These are phyloP conservation scores for Rhodomyrtus tomentosa DNA, from an alignment of 345 rosid species.

Conservation along the genomic window DNA sequence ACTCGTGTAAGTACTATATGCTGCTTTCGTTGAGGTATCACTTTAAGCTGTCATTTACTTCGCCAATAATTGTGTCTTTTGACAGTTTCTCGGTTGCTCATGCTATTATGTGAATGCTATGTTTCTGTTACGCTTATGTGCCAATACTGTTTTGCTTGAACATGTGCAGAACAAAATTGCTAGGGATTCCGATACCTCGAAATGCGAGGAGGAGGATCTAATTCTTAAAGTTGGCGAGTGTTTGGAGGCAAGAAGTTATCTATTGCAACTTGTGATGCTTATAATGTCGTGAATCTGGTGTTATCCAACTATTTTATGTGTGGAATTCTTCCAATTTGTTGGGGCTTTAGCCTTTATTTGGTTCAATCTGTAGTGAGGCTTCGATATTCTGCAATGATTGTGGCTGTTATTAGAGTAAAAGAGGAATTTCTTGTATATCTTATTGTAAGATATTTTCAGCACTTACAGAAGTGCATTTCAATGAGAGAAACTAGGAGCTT, in stretches of 20 bases:
- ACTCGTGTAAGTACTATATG: conserved; percentile 60
- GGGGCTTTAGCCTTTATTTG: background rate
- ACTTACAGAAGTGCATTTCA: background rate
- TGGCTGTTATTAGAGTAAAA: background rate
- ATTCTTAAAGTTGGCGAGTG: conserved; percentile 89
- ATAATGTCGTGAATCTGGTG: background rate
- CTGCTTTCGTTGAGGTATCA: background rate
- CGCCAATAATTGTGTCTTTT: background rate
- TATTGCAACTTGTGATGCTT: background rate
- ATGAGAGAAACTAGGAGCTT: background rate
- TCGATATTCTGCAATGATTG: background rate
- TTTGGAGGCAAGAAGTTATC: conserved; percentile 61
- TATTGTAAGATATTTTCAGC: background rate
- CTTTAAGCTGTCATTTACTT: background rate
- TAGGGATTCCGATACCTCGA: conserved; percentile 54
- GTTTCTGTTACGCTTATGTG: background rate
- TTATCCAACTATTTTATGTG: background rate
- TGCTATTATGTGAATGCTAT: background rate
- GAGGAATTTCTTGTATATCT: background rate
- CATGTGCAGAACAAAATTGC: conserved; percentile 63
- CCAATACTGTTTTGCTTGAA: background rate
- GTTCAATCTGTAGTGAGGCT: background rate
- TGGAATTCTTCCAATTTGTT: background rate
- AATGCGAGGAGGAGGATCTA: conserved; percentile 65
- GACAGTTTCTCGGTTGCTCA: background rate